Conservation (phyloP, 768 basidiomycete species). For the Daedaleopsis sinensis region DNA sequence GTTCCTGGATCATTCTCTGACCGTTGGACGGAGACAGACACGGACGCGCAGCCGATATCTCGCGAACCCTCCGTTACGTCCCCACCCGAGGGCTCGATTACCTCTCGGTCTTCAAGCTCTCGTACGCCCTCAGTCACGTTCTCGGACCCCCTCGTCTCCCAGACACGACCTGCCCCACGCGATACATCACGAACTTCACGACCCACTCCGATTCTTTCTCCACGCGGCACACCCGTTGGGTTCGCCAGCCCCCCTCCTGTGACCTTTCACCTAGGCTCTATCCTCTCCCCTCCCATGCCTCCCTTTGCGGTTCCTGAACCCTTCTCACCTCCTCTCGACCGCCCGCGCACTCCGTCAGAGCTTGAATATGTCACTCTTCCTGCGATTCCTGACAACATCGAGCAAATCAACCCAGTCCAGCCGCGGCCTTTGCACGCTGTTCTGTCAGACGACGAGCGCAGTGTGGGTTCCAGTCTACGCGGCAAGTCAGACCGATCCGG, state of each 20-base stretch:
- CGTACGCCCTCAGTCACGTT: conserved; percentile 17
- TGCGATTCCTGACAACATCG: conserved; percentile 23
- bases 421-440: not conserved
- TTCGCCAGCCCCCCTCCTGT: not conserved
- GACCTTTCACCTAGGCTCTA: not conserved
- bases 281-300: not conserved
- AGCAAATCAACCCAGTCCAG: conserved; percentile 1
- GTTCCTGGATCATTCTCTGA: conserved; percentile 31
- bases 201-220: not conserved
- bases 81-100: conserved; percentile 3
- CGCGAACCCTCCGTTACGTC: conserved; percentile 5
- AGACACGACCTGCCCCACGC: not conserved
- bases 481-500: conserved; percentile 20
- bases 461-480: conserved; percentile 5
- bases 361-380: conserved; percentile 30
- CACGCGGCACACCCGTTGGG: not conserved
- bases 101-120: conserved; percentile 4
- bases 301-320: not conserved
- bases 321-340: not conserved
- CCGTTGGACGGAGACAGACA: conserved; percentile 25
- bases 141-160: conserved; percentile 13
- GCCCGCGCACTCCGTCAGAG: conserved; percentile 27
- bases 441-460: conserved; percentile 20
- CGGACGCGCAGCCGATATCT: conserved; percentile 2
- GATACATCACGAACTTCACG: not conserved